Evolutionary conservation across 257 asterid species (phyloP), one percentile per base, ranked within the genome.

Genomic region (Paulownia fortunei): DNA sequence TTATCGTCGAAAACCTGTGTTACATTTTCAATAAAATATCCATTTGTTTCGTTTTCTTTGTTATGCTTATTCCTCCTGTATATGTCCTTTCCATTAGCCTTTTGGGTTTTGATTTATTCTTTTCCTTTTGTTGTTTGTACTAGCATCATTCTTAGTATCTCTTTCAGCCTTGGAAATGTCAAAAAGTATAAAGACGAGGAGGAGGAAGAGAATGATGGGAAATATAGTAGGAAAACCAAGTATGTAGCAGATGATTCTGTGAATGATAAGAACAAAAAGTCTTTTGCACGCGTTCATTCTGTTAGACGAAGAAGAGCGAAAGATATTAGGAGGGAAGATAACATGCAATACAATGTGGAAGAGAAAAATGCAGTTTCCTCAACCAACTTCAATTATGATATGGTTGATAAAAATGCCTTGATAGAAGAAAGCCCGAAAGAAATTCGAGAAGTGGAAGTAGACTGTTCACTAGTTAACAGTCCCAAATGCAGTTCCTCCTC

Each of bases 291-390:
- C 12, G 97, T 92, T 61, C 91, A 86, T 62, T 91, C 97, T 0
- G 97, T 89, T 41, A 88, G 97, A 55, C 84, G 84, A 37, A 87
- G 98, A 82, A 64, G 82, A 44, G 84, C 94, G 0, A 82, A 73
- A 78, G 84, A 86, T 66, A 69, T 79, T 12, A 19, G n/a, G 52
- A 67, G 7, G 16, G 92, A 85, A 15, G 82, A 79, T 44, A 46
- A 64, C 18, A 6, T 11, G 26, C 81, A 75, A 51, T 81, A 76
- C 34, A 72, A 76, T 6, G 82, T 77, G 60, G 89, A 86, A 5
- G 94, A 91, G 54, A 86, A 83, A 34, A 76, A 44, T 19, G 68
- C 88, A 0, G 67, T 89, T 77, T 75, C 52, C 12, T 77, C 86
- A 4, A 79, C 89, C 5, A 64, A 69, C 16, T 19, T 58, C 36